A percentile compares a stretch with the other conserved stretches of the same genome.
Evolutionary conservation across 1,284 basidiomycete genomes (phyloP).

Genomic region (Ustilago nuda): DNA sequence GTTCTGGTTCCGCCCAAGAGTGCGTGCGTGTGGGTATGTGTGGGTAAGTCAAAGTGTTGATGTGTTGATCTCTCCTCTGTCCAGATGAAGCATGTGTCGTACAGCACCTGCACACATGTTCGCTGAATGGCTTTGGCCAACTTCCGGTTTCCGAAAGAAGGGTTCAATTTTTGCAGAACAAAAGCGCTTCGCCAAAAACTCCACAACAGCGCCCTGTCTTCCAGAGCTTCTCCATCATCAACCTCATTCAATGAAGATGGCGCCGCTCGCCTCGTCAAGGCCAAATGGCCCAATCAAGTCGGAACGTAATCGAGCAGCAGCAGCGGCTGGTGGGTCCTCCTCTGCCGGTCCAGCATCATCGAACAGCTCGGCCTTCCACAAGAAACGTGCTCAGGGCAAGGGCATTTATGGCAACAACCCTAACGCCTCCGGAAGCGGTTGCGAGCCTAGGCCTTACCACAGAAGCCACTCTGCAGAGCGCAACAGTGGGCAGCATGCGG

Average conservation of each 20-base stretch:
- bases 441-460: background rate
- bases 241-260: slow-evolving; percentile 13
- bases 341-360: slow-evolving; percentile 15
- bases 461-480: background rate
- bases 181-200: slow-evolving; percentile 17
- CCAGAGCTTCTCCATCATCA: background rate
- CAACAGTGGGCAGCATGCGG: background rate
- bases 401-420: background rate
- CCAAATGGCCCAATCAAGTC: slow-evolving; percentile 39
- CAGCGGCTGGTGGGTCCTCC: slow-evolving; percentile 7
- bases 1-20: slow-evolving; percentile 1
- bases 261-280: slow-evolving; percentile 4
- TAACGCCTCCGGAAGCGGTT: slow-evolving; percentile 17
- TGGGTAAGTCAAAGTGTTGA: slow-evolving; percentile 2
- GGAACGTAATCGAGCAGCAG: slow-evolving; percentile 38
- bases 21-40: background rate
- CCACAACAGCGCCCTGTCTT: slow-evolving; percentile 17
- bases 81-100: background rate
- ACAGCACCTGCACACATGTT: slow-evolving; percentile 1
- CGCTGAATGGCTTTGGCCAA: slow-evolving; percentile 17
- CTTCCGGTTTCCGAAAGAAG: slow-evolving; percentile 15
- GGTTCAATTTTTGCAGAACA: slow-evolving; percentile 7
- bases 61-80: slow-evolving; percentile 11
- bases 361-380: slow-evolving; percentile 40
- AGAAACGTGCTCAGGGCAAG: slow-evolving; percentile 37